Base-by-base conservation (phyloP, 1,284 basidiomycete genomes). In the Mycena sp. region DNA sequence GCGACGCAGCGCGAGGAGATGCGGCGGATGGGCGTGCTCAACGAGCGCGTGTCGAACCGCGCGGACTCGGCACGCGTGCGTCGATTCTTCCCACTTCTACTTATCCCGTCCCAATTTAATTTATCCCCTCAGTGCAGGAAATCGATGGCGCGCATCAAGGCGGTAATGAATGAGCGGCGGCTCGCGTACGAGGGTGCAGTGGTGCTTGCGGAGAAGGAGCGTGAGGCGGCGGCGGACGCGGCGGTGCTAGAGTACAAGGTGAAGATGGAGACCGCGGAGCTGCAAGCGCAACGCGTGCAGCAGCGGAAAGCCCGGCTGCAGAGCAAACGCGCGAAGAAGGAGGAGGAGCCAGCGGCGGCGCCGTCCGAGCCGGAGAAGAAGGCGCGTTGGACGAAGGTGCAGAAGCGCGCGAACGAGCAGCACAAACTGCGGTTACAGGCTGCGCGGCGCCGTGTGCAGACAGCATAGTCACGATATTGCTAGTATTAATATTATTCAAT, bases 111-210 rank as follows among this genome's bases (percentile, higher is more conserved):
- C 28, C 30, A 26, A 52, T 28, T 19, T 35, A 17, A 10, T 56
- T 17, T 56, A 51, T 28, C 35, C 46, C 4, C 12, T 30, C 72
- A 98, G 96, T 92, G 91, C 75, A 91, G 93, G 50, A 98, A 96
- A 80, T 91, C 94, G n/a, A 98, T 98, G 95, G 95, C 95, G 21
- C 89, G 95, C 44, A 96, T 99, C 78, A 99, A 99, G 78, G 90
- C 88, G 68, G 90, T 99, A 16, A 81, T 99, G 58, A 96, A 96
- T 73, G 97, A 99, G 76, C 90, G 97, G 45, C 87, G 95, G 43
- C 77, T 95, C 16, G 95, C 94, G 7, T 92, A 96, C 80, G 78
- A 93, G 79, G 83, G 87, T 68, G 84, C 89, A 6, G 67, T 85
- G 30, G 73, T 81, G 67, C 79, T 89, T 17, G 77, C 79, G 7